Evolutionary conservation across 345 rosid genomes (phyloP).

Genomic region (Populus euphratica): DNA sequence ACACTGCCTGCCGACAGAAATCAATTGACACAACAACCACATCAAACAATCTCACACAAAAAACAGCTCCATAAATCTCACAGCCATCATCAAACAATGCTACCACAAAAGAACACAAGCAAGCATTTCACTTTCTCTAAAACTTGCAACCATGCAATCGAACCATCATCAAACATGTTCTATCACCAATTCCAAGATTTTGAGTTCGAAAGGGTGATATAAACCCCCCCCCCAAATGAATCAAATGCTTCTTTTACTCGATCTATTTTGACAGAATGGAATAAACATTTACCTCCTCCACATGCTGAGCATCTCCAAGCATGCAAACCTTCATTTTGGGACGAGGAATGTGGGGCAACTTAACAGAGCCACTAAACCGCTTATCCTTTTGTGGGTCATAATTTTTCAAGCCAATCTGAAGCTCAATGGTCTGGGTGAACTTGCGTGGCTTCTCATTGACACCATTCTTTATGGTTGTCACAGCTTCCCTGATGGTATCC

Average conservation of each 20-base stretch:
- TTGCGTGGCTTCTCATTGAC: conserved; percentile 66
- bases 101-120: too few species aligned
- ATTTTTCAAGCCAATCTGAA: conserved; percentile 92
- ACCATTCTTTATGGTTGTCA: conserved; percentile 44
- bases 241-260: background rate
- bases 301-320: conserved; percentile 96
- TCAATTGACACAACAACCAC: background rate
- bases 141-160: background rate
- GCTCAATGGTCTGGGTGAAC: conserved; percentile 84
- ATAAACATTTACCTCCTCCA: conserved; percentile 60
- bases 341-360: conserved; percentile 88
- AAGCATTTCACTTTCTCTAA: background rate
- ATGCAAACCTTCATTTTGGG: conserved; percentile 94
- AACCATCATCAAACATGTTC: background rate
- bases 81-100: too few species aligned
- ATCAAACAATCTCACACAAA: background rate
- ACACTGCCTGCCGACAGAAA: conserved; percentile 18
- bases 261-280: background rate
- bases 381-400: conserved; percentile 95
- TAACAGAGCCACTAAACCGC: conserved; percentile 89
- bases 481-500: conserved; percentile 84
- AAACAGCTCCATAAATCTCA: background rate
- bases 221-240: background rate
- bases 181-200: background rate
- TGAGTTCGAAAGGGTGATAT: too few species aligned